Evolutionary conservation across 805 yeast species (phyloP).

Genomic region (Myxozyma udenii): DNA sequence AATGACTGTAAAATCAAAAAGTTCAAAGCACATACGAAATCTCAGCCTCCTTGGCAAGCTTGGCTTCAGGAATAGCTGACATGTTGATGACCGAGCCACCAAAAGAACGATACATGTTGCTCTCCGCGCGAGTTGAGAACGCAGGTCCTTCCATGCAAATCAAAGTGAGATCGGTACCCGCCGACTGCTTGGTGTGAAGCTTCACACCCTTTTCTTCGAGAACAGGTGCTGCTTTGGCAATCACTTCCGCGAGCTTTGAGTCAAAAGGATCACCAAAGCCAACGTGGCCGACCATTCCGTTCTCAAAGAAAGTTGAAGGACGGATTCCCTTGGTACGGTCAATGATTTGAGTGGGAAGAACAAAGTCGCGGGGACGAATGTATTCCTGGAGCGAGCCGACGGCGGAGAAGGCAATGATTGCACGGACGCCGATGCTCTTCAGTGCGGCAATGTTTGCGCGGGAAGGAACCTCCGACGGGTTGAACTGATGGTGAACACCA

Average conservation of each 20-base stretch:
- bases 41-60: conserved; percentile 96
- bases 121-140: conserved; percentile 94
- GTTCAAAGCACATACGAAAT: conserved; percentile 47
- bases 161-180: conserved; percentile 72
- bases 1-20: not conserved
- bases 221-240: conserved; percentile 57
- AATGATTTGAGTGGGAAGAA: conserved; percentile 91
- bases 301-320: conserved; percentile 81
- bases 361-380: conserved; percentile 92
- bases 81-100: conserved; percentile 95
- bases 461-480: conserved; percentile 90
- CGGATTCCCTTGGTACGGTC: conserved; percentile 97
- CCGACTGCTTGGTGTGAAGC: conserved; percentile 65
- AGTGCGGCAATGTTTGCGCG: conserved; percentile 95
- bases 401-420: conserved; percentile 88
- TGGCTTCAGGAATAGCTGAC: conserved; percentile 97
- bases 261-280: conserved; percentile 98
- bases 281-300: conserved; percentile 95
- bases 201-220: conserved; percentile 55
- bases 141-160: conserved; percentile 99
- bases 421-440: conserved; percentile 80
- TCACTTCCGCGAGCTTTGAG: conserved; percentile 59
- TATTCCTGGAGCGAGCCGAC: conserved; percentile 91
- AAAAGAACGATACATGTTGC: conserved; percentile 76
- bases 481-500: conserved; percentile 81